Base-by-base conservation (phyloP, 2,329 filamentous ascomycete genomes). In the Trichoderma sp. region DNA sequence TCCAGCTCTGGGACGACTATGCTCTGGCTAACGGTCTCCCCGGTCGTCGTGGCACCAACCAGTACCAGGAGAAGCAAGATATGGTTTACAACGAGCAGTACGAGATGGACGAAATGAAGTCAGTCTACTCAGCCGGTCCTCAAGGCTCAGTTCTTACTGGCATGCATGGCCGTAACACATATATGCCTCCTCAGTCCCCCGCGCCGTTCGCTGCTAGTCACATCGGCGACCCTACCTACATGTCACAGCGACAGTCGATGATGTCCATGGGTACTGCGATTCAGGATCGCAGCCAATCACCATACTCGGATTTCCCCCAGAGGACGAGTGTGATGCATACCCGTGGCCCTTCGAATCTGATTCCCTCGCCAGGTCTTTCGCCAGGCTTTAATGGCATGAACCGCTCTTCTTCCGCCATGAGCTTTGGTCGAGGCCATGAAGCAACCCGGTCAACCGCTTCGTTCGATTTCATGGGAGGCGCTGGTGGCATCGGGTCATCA, bases 51-150 rank as follows among this genome's bases (percentile, higher is more conserved):
- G 95, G 95, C 72, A 89, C 91, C 35, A 87, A 88, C 71, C 85
- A 87, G 50, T 93, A 94, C 84, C 94, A 87, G 53, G 93, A 94
- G 84, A 94, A 95, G 85, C 80, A 82, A 72, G 89, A 91, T 29
- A 90, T 88, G 62, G 86, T 86, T 1, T 95, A 94, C 80, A 90
- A 92, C 56, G 93, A 96, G 77, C 91, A 93, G 77, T 97, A 95
- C 81, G 97, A 99, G 85, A 95, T 98, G 93, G 97, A 99, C 83
- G 97, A 99, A 83, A 97, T 98, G 89, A 95, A 95, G 83, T 98
- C 95, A 0, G 92, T 97, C 76, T 98, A 98, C 87, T 98, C 95
- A 6, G 97, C 95, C 1, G 94, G 95, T 76, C 96, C 89, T 87
- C 95, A 84, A 89, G 95, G 95, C 8, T 98, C 95, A 2, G 93